These are phyloP conservation scores for Cicer chorassanicum DNA, from an alignment of 306 rosid species.

Conservation along the genomic window DNA sequence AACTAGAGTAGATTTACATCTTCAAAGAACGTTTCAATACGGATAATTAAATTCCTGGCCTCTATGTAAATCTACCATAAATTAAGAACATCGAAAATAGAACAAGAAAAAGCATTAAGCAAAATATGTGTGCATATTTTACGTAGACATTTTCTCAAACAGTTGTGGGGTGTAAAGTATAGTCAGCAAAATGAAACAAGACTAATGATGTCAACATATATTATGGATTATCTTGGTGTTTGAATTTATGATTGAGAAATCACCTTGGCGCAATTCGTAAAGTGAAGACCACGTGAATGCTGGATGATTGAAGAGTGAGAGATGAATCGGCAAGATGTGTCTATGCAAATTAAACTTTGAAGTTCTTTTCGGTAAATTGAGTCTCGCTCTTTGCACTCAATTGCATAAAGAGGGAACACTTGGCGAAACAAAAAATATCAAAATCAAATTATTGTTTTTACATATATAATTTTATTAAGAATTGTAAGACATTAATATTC, in stretches of 20 bases:
- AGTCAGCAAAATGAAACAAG: constrained; percentile 10
- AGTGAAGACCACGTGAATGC: background rate
- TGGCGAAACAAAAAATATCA: no score
- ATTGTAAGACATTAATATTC: no score
- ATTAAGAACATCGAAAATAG: background rate
- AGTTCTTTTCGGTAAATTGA: no score
- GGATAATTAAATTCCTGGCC: background rate
- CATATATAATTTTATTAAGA: no score
- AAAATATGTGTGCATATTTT: background rate
- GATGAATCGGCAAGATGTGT: background rate
- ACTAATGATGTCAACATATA: background rate
- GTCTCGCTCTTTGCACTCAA: no score
- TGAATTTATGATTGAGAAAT: background rate
- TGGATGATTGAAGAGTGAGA: background rate
- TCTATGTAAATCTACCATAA: background rate
- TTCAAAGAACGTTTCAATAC: background rate
- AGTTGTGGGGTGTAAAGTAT: background rate
- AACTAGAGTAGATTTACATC: background rate
- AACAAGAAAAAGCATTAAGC: background rate
- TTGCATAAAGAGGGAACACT: no score
- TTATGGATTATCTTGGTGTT: background rate
- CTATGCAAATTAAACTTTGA: background rate
- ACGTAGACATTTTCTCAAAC: constrained; percentile 29
- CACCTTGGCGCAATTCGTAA: constrained; percentile 1
- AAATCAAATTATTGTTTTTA: no score